A percentile compares a stretch with the other conserved stretches of the same genome.
Evolutionary conservation across 2,329 filamentous ascomycete species (phyloP).

Genomic region (Hortaea werneckii): DNA sequence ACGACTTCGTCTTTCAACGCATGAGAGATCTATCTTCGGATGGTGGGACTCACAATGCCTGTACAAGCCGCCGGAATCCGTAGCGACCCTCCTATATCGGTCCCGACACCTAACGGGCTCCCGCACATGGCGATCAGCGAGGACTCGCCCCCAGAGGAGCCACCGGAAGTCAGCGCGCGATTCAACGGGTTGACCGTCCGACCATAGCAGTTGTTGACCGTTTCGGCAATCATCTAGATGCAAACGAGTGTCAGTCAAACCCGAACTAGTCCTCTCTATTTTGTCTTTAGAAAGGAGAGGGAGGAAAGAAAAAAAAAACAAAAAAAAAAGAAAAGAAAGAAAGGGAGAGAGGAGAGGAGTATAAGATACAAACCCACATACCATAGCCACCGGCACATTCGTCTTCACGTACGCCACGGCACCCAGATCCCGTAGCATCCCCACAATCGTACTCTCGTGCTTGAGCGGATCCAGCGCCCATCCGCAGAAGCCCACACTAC

Average conservation of each 20-base stretch:
- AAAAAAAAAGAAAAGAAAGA: too few relatives aligned
- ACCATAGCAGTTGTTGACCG: slow-evolving; percentile 55
- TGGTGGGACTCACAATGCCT: slow-evolving; percentile 29
- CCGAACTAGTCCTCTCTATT: too few relatives aligned
- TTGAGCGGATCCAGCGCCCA: slow-evolving; percentile 50
- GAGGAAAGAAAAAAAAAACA: too few relatives aligned
- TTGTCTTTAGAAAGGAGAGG: too few relatives aligned
- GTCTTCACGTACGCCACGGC: slow-evolving; percentile 62
- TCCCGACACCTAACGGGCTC: slow-evolving; percentile 51
- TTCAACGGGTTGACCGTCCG: slow-evolving; percentile 51
- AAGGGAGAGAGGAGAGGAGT: too few relatives aligned
- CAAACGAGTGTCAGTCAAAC: background rate
- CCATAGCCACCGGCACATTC: slow-evolving; percentile 55
- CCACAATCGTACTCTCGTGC: slow-evolving; percentile 47
- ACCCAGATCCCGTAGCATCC: slow-evolving; percentile 48
- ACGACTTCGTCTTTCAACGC: too few relatives aligned
- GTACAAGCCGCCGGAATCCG: slow-evolving; percentile 48
- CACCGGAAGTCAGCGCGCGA: slow-evolving; percentile 50
- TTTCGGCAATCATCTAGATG: slow-evolving; percentile 51
- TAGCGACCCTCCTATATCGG: slow-evolving; percentile 52
- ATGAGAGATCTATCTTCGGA: too few relatives aligned
- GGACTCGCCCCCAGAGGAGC: slow-evolving; percentile 57
- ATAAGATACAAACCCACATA: background rate
- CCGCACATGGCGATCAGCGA: slow-evolving; percentile 52
- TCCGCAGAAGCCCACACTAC: slow-evolving; percentile 54